Percentiles rank a stretch among this genome's conserved stretches.
phyloP scores from a whole-genome alignment of 345 rosid genomes.

The Lepidium africanum region DNA sequence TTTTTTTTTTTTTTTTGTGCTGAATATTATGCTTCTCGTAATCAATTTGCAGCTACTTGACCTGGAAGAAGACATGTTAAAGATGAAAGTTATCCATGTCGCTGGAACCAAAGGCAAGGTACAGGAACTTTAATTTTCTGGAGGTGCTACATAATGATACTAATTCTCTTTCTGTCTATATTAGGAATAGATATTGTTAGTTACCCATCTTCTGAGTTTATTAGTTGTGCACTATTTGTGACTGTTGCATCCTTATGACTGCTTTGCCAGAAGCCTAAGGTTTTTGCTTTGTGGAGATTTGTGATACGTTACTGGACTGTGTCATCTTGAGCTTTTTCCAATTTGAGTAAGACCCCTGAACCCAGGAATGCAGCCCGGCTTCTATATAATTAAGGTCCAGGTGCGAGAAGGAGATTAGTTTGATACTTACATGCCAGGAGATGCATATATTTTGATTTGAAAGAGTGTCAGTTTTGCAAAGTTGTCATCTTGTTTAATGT shows the following conservation, averaged over 20 bases:
- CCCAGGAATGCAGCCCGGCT: neutral
- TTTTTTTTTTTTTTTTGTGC: neutral
- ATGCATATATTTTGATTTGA: neutral
- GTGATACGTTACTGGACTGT: slow-evolving; percentile 11
- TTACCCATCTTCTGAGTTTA: neutral
- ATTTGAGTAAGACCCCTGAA: slow-evolving; percentile 3
- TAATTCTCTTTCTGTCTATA: neutral
- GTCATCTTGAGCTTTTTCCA: slow-evolving; percentile 2
- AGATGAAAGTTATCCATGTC: slow-evolving; percentile 87
- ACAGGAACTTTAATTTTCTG: neutral
- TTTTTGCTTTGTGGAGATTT: slow-evolving; percentile 2
- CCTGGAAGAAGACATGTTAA: slow-evolving; percentile 60
- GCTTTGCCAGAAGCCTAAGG: slow-evolving; percentile 12
- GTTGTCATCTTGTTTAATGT: neutral
- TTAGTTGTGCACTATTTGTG: slow-evolving; percentile 1
- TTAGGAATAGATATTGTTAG: neutral
- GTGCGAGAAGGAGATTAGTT: slow-evolving; percentile 3
- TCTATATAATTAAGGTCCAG: neutral
- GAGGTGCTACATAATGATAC: neutral
- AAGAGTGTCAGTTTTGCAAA: neutral
- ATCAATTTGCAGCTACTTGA: slow-evolving; percentile 51
- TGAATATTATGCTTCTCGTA: neutral
- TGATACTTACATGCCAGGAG: slow-evolving; percentile 2
- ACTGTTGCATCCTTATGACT: slow-evolving; percentile 1
- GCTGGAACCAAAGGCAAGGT: slow-evolving; percentile 99